phyloP scores from a whole-genome alignment of 2,329 filamentous ascomycete genomes.

The Colletotrichum tropicale region DNA sequence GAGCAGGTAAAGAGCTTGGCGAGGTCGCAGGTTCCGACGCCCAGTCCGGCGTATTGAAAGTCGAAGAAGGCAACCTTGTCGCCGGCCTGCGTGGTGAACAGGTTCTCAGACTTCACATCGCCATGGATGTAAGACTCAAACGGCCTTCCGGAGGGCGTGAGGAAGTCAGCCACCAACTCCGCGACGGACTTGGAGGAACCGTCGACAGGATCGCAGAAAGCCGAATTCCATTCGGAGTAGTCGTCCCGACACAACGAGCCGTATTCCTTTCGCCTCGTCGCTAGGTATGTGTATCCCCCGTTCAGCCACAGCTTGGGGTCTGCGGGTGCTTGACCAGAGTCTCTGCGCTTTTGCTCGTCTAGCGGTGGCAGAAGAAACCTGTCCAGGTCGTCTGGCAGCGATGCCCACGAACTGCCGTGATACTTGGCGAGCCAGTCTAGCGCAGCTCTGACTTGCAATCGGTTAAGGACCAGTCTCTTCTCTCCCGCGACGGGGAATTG shows the following conservation, averaged over 20 bases:
- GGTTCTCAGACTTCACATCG: conserved; percentile 73
- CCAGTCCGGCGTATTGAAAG: conserved; percentile 71
- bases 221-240: conserved; percentile 58
- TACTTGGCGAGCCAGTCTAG: conserved; percentile 69
- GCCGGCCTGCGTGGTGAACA: conserved; percentile 59
- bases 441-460: conserved; percentile 54
- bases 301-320: conserved; percentile 60
- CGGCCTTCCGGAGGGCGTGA: conserved; percentile 48
- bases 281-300: conserved; percentile 72
- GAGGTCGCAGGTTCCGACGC: conserved; percentile 68
- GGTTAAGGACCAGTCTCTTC: conserved; percentile 51
- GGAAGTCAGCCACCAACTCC: conserved; percentile 55
- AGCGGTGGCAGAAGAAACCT: conserved; percentile 58
- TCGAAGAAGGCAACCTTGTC: conserved; percentile 67
- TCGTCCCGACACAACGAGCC: conserved; percentile 46
- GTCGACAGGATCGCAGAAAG: conserved; percentile 44
- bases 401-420: conserved; percentile 58
- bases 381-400: conserved; percentile 31
- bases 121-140: conserved; percentile 68
- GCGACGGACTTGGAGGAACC: conserved; percentile 42
- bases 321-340: conserved; percentile 3
- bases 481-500: conserved; percentile 61
- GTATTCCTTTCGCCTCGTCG: conserved; percentile 65
- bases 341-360: conserved; percentile 48
- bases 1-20: conserved; percentile 73